These are phyloP conservation scores for Wilcoxina mikolae DNA, from an alignment of 495 filamentous ascomycete genomes.

Conservation along the genomic window DNA sequence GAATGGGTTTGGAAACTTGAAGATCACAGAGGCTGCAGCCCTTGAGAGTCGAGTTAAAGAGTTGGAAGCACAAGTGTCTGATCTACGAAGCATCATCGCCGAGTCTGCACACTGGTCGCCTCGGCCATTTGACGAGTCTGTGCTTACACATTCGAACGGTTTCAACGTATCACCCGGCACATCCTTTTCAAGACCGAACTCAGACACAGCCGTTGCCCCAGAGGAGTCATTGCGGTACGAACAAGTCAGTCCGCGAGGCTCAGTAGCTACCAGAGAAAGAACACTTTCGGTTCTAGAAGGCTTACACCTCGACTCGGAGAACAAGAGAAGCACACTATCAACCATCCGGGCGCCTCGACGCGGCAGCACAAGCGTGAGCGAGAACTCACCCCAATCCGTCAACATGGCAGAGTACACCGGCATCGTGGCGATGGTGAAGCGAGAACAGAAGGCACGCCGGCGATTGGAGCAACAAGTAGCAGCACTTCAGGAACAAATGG, in stretches of 20 bases:
- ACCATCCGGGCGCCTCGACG: conserved; percentile 18
- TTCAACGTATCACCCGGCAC: no score
- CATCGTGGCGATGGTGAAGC: conserved; percentile 40
- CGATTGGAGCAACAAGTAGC: conserved; percentile 40
- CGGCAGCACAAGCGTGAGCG: conserved; percentile 7
- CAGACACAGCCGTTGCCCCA: conserved; percentile 13
- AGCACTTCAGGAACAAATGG: conserved; percentile 39
- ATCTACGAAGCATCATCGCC: conserved; percentile 1
- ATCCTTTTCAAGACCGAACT: conserved; percentile 5
- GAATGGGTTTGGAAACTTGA: conserved; percentile 26
- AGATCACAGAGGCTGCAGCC: conserved; percentile 28
- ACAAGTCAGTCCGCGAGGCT: neutral
- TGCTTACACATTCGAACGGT: neutral
- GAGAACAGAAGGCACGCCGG: conserved; percentile 42
- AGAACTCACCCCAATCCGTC: conserved; percentile 24
- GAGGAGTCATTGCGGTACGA: conserved; percentile 3
- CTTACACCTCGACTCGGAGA: conserved; percentile 7
- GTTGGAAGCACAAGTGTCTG: conserved; percentile 15
- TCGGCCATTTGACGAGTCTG: neutral
- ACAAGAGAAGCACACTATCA: conserved; percentile 20
- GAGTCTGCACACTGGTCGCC: neutral
- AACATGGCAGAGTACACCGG: conserved; percentile 45
- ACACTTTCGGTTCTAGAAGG: conserved; percentile 21
- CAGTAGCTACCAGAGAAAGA: conserved; percentile 6
- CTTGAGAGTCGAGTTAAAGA: conserved; percentile 25